phyloP scores from a whole-genome alignment of 768 basidiomycete species.

The Naematelia aurantialba region DNA sequence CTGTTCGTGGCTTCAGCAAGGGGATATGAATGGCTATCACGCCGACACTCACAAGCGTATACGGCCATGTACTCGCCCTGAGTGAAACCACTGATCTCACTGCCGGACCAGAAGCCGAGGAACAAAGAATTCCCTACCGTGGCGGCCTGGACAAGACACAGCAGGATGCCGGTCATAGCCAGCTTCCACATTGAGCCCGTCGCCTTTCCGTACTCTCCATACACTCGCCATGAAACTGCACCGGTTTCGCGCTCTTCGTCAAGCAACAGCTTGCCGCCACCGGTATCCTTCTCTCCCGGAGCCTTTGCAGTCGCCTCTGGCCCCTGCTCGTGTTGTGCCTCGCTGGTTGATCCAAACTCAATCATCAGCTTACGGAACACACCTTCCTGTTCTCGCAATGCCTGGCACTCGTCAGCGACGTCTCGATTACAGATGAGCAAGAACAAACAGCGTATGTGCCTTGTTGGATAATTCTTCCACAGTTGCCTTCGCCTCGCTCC shows the following conservation, averaged over 20 bases:
- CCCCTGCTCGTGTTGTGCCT: slow-evolving; percentile 53
- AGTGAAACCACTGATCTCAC: slow-evolving; percentile 58
- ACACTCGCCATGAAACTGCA: slow-evolving; percentile 56
- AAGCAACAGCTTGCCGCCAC: slow-evolving; percentile 13
- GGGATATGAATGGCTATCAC: not conserved
- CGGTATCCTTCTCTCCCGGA: slow-evolving; percentile 53
- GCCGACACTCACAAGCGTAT: slow-evolving; percentile 50
- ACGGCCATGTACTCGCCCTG: slow-evolving; percentile 67
- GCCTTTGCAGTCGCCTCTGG: slow-evolving; percentile 3
- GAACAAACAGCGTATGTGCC: slow-evolving; percentile 57
- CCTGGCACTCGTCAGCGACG: slow-evolving; percentile 14
- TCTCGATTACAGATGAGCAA: not conserved
- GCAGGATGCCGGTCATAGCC: slow-evolving; percentile 54
- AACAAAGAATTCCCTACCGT: slow-evolving; percentile 65
- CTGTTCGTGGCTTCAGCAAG: slow-evolving; percentile 9
- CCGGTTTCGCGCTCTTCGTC: slow-evolving; percentile 60
- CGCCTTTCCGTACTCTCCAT: slow-evolving; percentile 55
- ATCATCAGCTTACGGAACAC: slow-evolving; percentile 39
- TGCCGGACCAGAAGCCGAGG: slow-evolving; percentile 68
- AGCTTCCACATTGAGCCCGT: slow-evolving; percentile 55
- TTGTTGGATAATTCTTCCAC: slow-evolving; percentile 58
- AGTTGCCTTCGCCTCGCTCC: slow-evolving; percentile 25
- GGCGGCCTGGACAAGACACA: slow-evolving; percentile 56
- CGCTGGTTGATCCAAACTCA: slow-evolving; percentile 57
- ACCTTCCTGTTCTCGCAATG: slow-evolving; percentile 20